phyloP scores from a whole-genome alignment of 2,329 filamentous ascomycete genomes.

The Lasiodiplodia gonubiensis region DNA sequence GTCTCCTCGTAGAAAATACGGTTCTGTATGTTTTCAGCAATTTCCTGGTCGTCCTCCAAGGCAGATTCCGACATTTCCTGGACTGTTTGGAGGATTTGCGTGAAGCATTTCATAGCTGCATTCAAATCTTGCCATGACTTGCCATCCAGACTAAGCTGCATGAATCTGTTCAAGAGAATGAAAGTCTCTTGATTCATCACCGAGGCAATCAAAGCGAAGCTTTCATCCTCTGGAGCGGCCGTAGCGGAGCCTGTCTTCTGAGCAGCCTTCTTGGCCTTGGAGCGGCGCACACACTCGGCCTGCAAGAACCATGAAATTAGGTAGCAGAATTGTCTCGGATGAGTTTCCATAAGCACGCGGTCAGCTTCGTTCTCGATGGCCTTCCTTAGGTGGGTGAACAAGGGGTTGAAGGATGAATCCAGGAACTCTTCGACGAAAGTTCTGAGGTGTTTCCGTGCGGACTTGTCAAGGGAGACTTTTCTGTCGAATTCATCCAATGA shows the following conservation, averaged over 20 bases:
- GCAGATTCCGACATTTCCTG: conserved; percentile 88
- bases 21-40: conserved; percentile 94
- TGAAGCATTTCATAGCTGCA: conserved; percentile 91
- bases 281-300: conserved; percentile 77
- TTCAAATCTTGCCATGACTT: conserved; percentile 89
- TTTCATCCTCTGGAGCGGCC: conserved; percentile 64
- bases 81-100: conserved; percentile 88
- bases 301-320: conserved; percentile 90
- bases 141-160: conserved; percentile 78
- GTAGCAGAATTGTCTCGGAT: conserved; percentile 88
- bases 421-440: conserved; percentile 91
- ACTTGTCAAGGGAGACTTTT: conserved; percentile 70
- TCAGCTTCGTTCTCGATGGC: conserved; percentile 89
- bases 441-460: conserved; percentile 77
- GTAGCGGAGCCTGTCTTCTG: conserved; percentile 45
- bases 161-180: conserved; percentile 80
- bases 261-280: conserved; percentile 54
- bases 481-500: conserved; percentile 73
- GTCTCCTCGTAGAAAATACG: conserved; percentile 98
- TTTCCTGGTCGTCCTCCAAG: conserved; percentile 93
- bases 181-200: conserved; percentile 96
- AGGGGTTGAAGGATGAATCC: conserved; percentile 91
- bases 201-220: conserved; percentile 83
- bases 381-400: conserved; percentile 81
- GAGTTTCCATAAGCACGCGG: conserved; percentile 73